Evolutionary conservation across 73 alveolate genomes (phyloP).

Genomic region (Paraurostyla sp.): DNA sequence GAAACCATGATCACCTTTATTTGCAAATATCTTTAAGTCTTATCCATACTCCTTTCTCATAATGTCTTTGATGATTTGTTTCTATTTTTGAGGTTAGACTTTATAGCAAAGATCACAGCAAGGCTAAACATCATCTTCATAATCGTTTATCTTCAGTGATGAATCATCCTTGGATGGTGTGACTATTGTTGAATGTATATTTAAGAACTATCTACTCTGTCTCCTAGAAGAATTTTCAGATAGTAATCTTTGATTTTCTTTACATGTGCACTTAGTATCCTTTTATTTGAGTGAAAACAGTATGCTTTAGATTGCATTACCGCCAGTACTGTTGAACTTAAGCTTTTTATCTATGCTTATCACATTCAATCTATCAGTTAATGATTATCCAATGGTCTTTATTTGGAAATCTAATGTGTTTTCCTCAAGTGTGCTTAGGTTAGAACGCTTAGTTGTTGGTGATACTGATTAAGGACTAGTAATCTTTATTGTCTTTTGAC

Average conservation of each 20-base stretch:
- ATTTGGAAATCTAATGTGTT: not conserved
- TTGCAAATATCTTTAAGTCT: not conserved
- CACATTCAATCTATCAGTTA: conserved; percentile 1
- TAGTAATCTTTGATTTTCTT: not conserved
- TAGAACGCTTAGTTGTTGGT: conserved; percentile 15
- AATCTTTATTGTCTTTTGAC: not conserved
- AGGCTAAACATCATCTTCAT: not conserved
- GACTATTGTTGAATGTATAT: conserved; percentile 8
- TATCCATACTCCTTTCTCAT: conserved; percentile 29
- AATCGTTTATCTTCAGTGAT: not conserved
- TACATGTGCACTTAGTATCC: not conserved
- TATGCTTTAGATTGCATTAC: not conserved
- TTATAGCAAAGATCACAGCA: conserved; percentile 10
- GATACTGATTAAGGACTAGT: conserved; percentile 19
- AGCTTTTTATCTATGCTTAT: not conserved
- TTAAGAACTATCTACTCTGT: not conserved
- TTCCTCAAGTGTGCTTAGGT: conserved; percentile 27
- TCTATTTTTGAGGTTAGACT: not conserved
- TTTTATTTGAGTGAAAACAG: not conserved
- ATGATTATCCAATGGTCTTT: not conserved
- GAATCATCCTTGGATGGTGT: conserved; percentile 12
- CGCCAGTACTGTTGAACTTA: not conserved
- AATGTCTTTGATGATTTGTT: not conserved
- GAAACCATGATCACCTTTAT: conserved; percentile 40
- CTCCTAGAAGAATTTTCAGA: conserved; percentile 20